These are phyloP conservation scores for Triadica sebifera DNA, from an alignment of 345 rosid species.

Conservation along the genomic window DNA sequence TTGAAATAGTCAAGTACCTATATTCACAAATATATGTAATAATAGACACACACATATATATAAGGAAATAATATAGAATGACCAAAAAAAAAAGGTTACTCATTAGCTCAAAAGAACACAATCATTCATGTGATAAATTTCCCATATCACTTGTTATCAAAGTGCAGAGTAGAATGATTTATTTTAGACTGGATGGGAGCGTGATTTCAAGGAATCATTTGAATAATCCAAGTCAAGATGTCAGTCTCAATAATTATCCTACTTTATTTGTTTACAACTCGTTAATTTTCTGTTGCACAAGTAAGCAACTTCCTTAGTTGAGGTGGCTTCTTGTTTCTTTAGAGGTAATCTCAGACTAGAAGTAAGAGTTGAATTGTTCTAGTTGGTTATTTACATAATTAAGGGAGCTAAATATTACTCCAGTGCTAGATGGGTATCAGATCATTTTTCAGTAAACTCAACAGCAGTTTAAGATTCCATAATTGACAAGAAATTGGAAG, in stretches of 20 bases:
- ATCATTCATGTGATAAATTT: neutral
- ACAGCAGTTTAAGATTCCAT: neutral
- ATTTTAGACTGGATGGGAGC: neutral
- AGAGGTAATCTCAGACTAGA: conserved; percentile 1
- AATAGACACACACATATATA: neutral
- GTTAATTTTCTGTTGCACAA: neutral
- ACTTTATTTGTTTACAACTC: neutral
- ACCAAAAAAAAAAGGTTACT: neutral
- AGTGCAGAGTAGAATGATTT: neutral
- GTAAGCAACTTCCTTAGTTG: neutral
- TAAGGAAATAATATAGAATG: neutral
- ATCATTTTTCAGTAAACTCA: neutral
- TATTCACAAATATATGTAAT: neutral
- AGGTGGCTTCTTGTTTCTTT: neutral
- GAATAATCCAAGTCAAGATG: neutral
- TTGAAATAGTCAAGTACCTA: conserved; percentile 87
- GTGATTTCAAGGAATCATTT: no score
- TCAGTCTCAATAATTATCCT: neutral
- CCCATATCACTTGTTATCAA: neutral
- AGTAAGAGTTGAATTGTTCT: neutral
- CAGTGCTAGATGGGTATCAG: neutral
- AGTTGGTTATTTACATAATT: neutral
- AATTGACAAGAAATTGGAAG: neutral
- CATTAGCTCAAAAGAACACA: neutral
- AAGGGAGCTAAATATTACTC: neutral